Evolutionary conservation across 192 early-diverging fungal species (phyloP).

Genomic region (Rhizoclosmatium globosum): DNA sequence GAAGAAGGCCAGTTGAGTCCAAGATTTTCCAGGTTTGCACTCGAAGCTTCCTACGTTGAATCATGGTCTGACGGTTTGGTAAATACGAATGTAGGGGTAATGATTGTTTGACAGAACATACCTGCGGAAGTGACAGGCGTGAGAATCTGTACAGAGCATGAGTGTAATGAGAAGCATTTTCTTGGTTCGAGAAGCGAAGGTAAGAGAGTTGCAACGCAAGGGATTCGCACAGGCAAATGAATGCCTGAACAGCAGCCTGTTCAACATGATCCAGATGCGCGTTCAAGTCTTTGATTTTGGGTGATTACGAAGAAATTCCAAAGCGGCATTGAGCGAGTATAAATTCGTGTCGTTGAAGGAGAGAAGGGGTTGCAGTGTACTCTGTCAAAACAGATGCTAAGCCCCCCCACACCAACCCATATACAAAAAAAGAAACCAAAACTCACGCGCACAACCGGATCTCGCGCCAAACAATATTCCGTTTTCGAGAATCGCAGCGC

Average conservation of each 20-base stretch:
- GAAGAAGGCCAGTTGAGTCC: neutral
- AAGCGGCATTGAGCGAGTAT: neutral
- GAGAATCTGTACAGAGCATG: neutral
- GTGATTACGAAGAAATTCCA: neutral
- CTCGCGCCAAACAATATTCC: neutral
- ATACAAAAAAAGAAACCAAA: too few species aligned
- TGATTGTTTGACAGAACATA: too few species aligned
- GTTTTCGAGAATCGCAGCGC: neutral
- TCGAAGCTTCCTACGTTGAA: neutral
- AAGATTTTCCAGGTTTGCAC: neutral
- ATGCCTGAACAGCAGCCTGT: neutral
- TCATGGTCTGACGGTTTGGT: neutral
- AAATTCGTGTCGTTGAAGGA: slow-evolving; percentile 3
- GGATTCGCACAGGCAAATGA: neutral
- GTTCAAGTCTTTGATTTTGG: neutral
- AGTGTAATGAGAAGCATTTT: neutral
- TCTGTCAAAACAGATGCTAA: too few species aligned
- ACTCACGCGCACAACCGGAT: too few species aligned
- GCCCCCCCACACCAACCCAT: too few species aligned
- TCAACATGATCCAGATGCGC: neutral
- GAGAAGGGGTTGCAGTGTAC: neutral
- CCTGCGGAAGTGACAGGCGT: too few species aligned
- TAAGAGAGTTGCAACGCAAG: neutral
- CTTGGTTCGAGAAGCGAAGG: neutral
- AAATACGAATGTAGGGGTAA: neutral